Evolutionary conservation across 225 moss, liverwort and hornwort genomes (phyloP).

Genomic region (Climacium dendroides): DNA sequence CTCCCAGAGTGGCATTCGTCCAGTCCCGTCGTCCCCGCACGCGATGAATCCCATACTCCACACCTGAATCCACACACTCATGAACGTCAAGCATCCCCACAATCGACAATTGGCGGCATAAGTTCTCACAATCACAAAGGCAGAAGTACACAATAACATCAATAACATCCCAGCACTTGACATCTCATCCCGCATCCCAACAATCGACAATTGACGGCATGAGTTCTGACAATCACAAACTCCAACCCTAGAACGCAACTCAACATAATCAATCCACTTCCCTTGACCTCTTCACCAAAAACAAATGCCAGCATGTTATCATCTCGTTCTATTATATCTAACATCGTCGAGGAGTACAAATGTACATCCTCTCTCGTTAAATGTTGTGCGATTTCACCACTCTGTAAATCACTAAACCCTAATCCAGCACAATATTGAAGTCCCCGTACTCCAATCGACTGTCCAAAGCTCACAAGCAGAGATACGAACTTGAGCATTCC

Average conservation of each 20-base stretch:
- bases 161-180: too few species aligned
- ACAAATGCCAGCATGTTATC: background rate
- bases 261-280: background rate
- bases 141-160: background rate
- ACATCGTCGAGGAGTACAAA: background rate
- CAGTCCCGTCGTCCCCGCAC: constrained; percentile 52
- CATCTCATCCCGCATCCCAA: too few species aligned
- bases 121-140: background rate
- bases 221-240: too few species aligned
- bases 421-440: background rate
- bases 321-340: background rate
- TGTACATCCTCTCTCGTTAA: background rate
- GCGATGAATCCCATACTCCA: constrained; percentile 68
- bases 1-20: constrained; percentile 66
- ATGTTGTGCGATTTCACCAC: background rate
- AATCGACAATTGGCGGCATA: too few species aligned
- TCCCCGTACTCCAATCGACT: background rate
- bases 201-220: background rate
- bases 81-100: background rate
- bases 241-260: background rate
- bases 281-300: background rate
- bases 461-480: background rate
- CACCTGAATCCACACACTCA: constrained; percentile 5
- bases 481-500: background rate
- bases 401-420: background rate